Evolutionary conservation across 2,329 filamentous ascomycete species (phyloP).

Genomic region (Alternaria hordeiaustralica): DNA sequence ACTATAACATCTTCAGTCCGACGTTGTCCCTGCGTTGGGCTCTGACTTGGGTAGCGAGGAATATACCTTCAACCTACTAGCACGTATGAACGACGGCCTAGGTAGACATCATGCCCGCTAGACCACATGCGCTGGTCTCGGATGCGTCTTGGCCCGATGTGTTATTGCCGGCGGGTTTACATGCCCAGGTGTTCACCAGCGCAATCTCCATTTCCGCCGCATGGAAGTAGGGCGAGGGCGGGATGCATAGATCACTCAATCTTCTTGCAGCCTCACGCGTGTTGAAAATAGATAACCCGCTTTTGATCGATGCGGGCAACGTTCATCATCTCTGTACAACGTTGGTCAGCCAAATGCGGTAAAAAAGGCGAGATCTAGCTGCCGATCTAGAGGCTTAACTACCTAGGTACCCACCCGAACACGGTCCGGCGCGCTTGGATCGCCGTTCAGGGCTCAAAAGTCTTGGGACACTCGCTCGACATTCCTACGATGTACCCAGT

Average conservation of each 20-base stretch:
- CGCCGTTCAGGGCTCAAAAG: not conserved
- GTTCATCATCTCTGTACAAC: not conserved
- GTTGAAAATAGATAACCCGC: not conserved
- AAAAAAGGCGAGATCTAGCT: not conserved
- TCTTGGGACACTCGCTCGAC: not conserved
- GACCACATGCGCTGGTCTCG: constrained; percentile 3
- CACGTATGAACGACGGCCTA: not conserved
- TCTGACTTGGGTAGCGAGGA: not conserved
- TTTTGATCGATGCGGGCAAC: not conserved
- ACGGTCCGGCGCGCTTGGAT: not conserved
- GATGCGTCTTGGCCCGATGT: constrained; percentile 2
- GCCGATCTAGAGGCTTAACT: not conserved
- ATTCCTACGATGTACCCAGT: not conserved
- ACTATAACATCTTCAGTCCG: not conserved
- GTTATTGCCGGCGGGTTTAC: not conserved
- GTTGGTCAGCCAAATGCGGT: not conserved
- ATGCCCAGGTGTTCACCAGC: not conserved
- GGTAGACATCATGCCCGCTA: constrained; percentile 4
- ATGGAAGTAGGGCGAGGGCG: not conserved
- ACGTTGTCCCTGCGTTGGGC: not conserved
- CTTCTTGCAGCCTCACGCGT: not conserved
- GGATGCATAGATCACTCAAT: not conserved
- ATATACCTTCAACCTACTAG: not conserved
- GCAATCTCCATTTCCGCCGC: not conserved
- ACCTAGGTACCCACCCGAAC: not conserved